These are phyloP conservation scores for Fusarium praegraminearum DNA, from an alignment of 2,329 filamentous ascomycete species.

Conservation along the genomic window DNA sequence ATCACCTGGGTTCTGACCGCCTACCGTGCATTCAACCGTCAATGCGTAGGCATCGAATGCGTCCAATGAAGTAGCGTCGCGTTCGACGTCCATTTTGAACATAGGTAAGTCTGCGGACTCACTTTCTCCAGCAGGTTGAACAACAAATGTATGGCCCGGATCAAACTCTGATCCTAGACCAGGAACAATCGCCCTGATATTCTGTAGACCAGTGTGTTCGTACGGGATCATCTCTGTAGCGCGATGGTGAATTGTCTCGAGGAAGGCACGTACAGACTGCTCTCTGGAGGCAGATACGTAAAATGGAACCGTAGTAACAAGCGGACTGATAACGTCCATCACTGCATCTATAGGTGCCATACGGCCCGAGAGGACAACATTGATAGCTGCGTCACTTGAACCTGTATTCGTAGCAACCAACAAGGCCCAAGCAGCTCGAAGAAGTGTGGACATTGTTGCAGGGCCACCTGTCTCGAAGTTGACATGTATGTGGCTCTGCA, in stretches of 20 bases:
- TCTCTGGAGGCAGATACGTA: background rate
- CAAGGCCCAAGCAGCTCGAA: constrained; percentile 3
- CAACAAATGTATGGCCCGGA: constrained; percentile 3
- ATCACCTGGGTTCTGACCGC: background rate
- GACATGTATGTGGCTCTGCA: background rate
- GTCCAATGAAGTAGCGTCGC: background rate
- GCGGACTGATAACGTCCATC: constrained; percentile 8
- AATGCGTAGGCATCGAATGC: constrained; percentile 3
- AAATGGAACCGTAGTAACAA: constrained; percentile 8
- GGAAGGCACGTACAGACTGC: constrained; percentile 1
- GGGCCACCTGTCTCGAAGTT: background rate
- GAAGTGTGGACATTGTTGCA: background rate
- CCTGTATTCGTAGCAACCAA: background rate
- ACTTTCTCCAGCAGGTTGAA: constrained; percentile 5
- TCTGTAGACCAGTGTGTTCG: constrained; percentile 3
- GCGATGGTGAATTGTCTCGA: background rate
- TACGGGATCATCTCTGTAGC: constrained; percentile 4
- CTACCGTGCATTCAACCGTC: constrained; percentile 1
- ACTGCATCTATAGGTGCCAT: constrained; percentile 8
- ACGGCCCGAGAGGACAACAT: background rate
- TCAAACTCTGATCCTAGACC: constrained; percentile 1
- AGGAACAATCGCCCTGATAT: constrained; percentile 1
- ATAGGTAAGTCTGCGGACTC: background rate
- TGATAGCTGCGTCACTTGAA: background rate
- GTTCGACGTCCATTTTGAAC: constrained; percentile 1